Evolutionary conservation across 805 yeast species (phyloP).

Genomic region (Saccharomycopsis fibuligera): DNA sequence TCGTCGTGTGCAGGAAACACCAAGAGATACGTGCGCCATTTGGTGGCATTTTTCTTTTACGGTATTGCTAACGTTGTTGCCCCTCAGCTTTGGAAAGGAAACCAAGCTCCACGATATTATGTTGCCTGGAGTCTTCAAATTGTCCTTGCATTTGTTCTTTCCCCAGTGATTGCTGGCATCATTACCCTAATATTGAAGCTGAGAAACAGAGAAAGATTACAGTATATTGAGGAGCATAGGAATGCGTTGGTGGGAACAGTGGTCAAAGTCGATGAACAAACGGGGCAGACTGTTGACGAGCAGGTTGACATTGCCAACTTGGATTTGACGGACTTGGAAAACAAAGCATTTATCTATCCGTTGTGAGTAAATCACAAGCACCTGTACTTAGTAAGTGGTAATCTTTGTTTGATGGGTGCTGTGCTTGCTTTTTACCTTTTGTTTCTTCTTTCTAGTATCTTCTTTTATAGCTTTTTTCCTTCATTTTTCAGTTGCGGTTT

Average conservation of each 20-base stretch:
- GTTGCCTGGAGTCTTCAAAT: conserved; percentile 45
- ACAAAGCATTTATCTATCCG: conserved; percentile 47
- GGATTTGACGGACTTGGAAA: conserved; percentile 50
- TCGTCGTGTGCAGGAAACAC: conserved; percentile 37
- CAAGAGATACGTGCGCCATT: conserved; percentile 36
- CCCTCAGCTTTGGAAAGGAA: conserved; percentile 41
- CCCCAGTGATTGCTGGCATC: conserved; percentile 33
- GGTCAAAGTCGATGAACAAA: conserved; percentile 15
- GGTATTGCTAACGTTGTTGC: conserved; percentile 39
- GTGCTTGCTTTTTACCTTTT: background rate
- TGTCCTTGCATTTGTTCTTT: conserved; percentile 33
- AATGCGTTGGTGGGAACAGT: conserved; percentile 21
- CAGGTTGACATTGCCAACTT: conserved; percentile 37
- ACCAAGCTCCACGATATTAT: conserved; percentile 33
- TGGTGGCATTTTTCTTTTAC: conserved; percentile 34
- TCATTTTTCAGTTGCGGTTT: no score
- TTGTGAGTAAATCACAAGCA: conserved; percentile 23
- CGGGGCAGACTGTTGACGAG: conserved; percentile 18
- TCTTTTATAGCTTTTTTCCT: no score
- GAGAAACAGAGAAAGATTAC: conserved; percentile 33
- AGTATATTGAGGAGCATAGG: conserved; percentile 16
- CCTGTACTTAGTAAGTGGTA: no score
- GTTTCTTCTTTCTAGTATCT: background rate
- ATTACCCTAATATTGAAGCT: conserved; percentile 34
- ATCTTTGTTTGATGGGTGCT: no score